Conservation (phyloP, 305 asterid species). For the Fraxinus greggii region DNA sequence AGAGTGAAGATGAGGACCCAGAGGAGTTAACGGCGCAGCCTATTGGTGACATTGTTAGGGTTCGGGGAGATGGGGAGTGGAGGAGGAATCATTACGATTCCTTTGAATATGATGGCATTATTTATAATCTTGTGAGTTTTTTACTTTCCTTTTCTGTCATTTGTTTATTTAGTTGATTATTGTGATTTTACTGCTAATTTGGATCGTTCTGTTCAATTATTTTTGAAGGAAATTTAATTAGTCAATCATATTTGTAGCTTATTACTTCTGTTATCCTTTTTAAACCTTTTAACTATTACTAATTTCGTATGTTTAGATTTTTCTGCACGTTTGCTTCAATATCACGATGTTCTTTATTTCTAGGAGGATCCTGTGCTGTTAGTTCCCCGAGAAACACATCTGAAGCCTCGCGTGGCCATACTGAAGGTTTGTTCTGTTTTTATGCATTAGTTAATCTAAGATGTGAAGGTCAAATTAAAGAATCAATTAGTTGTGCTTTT, state of each 20-base stretch:
- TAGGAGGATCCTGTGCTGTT: conserved; percentile 93
- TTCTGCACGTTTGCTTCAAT: conserved; percentile 8
- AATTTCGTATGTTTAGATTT: neutral
- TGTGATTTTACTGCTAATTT: neutral
- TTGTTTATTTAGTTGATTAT: neutral
- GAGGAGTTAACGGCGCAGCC: conserved; percentile 41
- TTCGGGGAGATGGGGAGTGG: conserved; percentile 66
- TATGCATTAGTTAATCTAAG: neutral
- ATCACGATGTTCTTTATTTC: conserved; percentile 19
- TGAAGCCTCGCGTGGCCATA: conserved; percentile 87
- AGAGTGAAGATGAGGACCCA: neutral
- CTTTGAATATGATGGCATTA: conserved; percentile 68
- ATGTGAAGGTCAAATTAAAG: neutral
- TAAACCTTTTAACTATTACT: conserved; percentile 1
- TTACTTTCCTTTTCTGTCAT: neutral
- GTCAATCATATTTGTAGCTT: neutral
- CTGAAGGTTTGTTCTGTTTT: conserved; percentile 59
- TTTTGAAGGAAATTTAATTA: neutral
- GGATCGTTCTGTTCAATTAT: neutral
- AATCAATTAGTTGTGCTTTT: neutral
- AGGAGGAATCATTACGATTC: conserved; percentile 47
- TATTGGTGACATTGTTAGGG: conserved; percentile 65
- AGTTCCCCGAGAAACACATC: conserved; percentile 54
- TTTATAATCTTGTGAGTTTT: conserved; percentile 63
- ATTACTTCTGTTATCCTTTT: neutral